phyloP scores from a whole-genome alignment of 495 filamentous ascomycete species.

The Trichoderma orchidacearum region DNA sequence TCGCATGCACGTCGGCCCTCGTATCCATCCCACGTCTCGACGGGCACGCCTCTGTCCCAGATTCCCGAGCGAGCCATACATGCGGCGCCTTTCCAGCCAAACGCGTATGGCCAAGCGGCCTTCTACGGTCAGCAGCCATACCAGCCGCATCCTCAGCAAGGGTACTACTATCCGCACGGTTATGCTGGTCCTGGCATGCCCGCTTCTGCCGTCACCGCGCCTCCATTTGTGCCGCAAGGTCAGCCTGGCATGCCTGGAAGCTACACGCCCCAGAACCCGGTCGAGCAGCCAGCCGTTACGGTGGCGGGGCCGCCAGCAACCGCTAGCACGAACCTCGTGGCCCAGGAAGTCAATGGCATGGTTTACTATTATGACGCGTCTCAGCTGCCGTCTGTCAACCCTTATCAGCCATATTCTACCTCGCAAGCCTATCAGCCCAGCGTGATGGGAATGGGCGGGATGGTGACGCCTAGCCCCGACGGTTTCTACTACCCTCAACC shows the following conservation, averaged over 20 bases:
- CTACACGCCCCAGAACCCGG: slow-evolving; percentile 30
- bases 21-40: slow-evolving; percentile 62
- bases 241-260: slow-evolving; percentile 34
- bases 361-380: slow-evolving; percentile 85
- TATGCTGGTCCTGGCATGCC: slow-evolving; percentile 38
- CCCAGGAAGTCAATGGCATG: slow-evolving; percentile 87
- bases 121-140: slow-evolving; percentile 46
- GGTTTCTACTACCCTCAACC: slow-evolving; percentile 62
- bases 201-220: slow-evolving; percentile 33
- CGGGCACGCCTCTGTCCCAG: slow-evolving; percentile 80
- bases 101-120: slow-evolving; percentile 44
- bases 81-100: slow-evolving; percentile 82
- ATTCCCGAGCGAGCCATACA: slow-evolving; percentile 92
- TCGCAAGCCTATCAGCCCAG: slow-evolving; percentile 39
- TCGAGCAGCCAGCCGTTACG: slow-evolving; percentile 1
- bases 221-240: slow-evolving; percentile 43
- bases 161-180: slow-evolving; percentile 38
- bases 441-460: slow-evolving; percentile 61
- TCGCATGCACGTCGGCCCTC: slow-evolving; percentile 56
- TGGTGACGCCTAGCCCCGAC: slow-evolving; percentile 61
- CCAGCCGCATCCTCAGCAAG: slow-evolving; percentile 38
- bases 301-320: slow-evolving; percentile 8
- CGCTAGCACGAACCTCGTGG: slow-evolving; percentile 55
- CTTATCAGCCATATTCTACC: slow-evolving; percentile 33
- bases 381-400: slow-evolving; percentile 46